Conservation (phyloP, 2,329 filamentous ascomycete genomes). For the Ophiostoma perfectum region DNA sequence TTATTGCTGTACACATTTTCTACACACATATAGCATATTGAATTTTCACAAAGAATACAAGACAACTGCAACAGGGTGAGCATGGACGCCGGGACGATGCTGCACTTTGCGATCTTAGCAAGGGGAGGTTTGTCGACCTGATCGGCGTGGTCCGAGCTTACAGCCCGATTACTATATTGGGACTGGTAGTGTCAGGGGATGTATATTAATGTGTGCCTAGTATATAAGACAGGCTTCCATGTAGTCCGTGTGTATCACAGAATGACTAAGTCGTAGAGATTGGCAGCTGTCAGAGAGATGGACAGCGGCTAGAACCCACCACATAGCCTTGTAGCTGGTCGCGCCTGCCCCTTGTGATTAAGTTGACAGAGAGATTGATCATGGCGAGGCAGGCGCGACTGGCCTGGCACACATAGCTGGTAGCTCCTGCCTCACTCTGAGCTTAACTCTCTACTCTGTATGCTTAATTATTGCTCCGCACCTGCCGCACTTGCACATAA, state of each 20-base stretch:
- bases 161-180: constrained; percentile 2
- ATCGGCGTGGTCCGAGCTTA: constrained; percentile 11
- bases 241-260: too few relatives aligned
- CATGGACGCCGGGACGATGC: neutral
- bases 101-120: too few relatives aligned
- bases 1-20: neutral
- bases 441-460: neutral
- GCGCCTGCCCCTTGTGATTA: neutral
- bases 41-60: neutral
- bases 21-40: neutral
- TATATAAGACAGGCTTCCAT: neutral
- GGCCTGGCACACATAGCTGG: neutral
- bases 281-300: neutral
- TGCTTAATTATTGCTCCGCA: neutral
- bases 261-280: too few relatives aligned
- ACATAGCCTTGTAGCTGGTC: neutral
- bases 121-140: neutral
- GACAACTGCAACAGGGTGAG: neutral
- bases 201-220: neutral
- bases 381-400: neutral
- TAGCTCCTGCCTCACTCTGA: neutral
- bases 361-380: neutral
- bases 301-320: neutral
- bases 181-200: neutral
- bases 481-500: constrained; percentile 2